Conservation (phyloP, 805 yeast species). For the Sugiyamaella marilandica region DNA sequence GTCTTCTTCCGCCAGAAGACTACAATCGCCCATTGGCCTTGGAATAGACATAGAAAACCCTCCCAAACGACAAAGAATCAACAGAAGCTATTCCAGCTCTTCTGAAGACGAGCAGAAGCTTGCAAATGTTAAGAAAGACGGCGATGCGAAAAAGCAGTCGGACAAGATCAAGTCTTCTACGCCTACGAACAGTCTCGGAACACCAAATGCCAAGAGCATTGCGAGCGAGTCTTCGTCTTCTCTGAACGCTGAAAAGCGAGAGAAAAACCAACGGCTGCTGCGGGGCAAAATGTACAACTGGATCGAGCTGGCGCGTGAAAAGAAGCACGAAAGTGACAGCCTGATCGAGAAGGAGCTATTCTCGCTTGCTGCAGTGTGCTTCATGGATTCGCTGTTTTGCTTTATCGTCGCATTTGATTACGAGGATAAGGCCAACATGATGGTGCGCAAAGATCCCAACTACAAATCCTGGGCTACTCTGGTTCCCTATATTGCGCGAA, state of each 20-base stretch:
- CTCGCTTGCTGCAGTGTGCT: constrained; percentile 32
- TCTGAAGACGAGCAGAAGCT: constrained; percentile 8
- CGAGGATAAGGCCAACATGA: constrained; percentile 34
- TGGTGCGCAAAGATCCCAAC: constrained; percentile 25
- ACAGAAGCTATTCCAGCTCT: constrained; percentile 18
- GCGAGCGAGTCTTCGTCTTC: constrained; percentile 11
- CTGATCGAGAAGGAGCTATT: constrained; percentile 27
- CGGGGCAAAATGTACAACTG: constrained; percentile 32
- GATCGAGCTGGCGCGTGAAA: constrained; percentile 35
- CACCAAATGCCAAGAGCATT: constrained; percentile 8
- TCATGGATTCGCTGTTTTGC: constrained; percentile 38
- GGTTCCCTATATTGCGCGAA: constrained; percentile 31
- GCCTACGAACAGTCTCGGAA: neutral
- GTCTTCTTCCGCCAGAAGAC: too few relatives aligned
- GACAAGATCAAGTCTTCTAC: neutral
- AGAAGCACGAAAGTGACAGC: constrained; percentile 39
- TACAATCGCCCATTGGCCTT: constrained; percentile 1
- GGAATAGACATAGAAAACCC: constrained; percentile 2
- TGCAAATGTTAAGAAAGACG: neutral
- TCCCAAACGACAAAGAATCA: constrained; percentile 6
- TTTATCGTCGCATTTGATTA: constrained; percentile 37
- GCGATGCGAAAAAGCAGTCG: neutral
- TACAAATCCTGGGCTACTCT: constrained; percentile 36
- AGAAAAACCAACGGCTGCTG: constrained; percentile 22
- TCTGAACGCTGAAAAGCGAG: constrained; percentile 17